Evolutionary conservation across 495 filamentous ascomycete species (phyloP).

Genomic region (Pyrenopolyporus hunteri): DNA sequence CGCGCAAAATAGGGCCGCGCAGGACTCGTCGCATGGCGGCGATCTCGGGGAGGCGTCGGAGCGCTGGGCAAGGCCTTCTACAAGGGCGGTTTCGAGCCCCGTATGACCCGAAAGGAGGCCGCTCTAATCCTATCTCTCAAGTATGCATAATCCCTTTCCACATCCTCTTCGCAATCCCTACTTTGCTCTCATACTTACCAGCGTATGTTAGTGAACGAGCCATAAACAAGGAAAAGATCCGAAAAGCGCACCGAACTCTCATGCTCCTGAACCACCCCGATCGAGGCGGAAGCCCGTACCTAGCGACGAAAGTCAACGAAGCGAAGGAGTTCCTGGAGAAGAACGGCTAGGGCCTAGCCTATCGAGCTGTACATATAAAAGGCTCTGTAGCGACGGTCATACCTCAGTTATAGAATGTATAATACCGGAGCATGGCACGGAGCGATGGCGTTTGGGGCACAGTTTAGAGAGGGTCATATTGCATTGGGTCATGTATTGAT

Average conservation of each 20-base stretch:
- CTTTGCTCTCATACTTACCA: constrained; percentile 13
- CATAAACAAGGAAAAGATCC: constrained; percentile 86
- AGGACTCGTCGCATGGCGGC: constrained; percentile 83
- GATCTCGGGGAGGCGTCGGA: constrained; percentile 76
- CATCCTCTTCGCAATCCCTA: background rate
- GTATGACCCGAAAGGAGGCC: constrained; percentile 91
- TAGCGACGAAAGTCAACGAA: constrained; percentile 97
- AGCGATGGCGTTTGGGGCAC: constrained; percentile 42
- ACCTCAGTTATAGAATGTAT: constrained; percentile 17
- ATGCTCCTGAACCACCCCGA: constrained; percentile 99
- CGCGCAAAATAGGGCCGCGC: constrained; percentile 73
- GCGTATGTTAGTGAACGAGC: constrained; percentile 72
- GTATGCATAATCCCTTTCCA: constrained; percentile 63
- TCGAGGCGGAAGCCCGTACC: constrained; percentile 92
- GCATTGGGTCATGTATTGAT: constrained; percentile 15
- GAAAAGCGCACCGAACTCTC: constrained; percentile 93
- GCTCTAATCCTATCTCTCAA: constrained; percentile 87
- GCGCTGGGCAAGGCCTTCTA: constrained; percentile 90
- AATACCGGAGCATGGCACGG: constrained; percentile 39
- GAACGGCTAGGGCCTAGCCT: constrained; percentile 35
- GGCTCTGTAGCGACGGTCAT: background rate
- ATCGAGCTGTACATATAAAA: background rate
- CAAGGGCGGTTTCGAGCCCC: constrained; percentile 95
- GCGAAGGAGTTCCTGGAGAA: constrained; percentile 97
- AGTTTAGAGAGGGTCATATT: constrained; percentile 12